Percentiles rank a stretch among this genome's conserved stretches.
Conservation (phyloP, 495 filamentous ascomycete genomes). For the Rhizodiscina lignyota region DNA sequence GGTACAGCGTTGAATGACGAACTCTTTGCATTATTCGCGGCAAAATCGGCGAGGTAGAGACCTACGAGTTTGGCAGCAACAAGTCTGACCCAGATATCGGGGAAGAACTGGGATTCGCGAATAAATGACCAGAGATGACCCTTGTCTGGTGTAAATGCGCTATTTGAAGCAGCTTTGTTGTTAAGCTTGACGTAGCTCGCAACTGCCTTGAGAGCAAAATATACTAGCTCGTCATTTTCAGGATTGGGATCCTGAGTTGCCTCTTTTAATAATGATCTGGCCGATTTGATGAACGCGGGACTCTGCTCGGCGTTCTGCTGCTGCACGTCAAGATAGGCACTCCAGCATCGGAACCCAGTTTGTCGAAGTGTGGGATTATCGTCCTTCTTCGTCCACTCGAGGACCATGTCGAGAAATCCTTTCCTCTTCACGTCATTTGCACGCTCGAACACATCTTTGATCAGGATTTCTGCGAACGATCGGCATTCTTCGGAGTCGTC, state of each 20-base stretch:
- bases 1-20: constrained; percentile 37
- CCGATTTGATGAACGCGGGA: constrained; percentile 21
- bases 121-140: constrained; percentile 49
- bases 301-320: constrained; percentile 46
- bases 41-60: constrained; percentile 61
- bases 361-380: constrained; percentile 51
- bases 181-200: constrained; percentile 52
- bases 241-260: constrained; percentile 20
- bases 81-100: constrained; percentile 59
- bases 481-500: constrained; percentile 78
- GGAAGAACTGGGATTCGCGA: constrained; percentile 50
- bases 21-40: constrained; percentile 41
- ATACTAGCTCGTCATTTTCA: constrained; percentile 63
- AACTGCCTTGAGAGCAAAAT: constrained; percentile 53
- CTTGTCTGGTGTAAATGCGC: constrained; percentile 38
- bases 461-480: constrained; percentile 59
- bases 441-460: constrained; percentile 64
- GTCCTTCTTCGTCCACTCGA: constrained; percentile 59
- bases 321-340: constrained; percentile 57
- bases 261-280: constrained; percentile 20
- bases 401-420: constrained; percentile 49
- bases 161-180: constrained; percentile 43
- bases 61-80: constrained; percentile 60
- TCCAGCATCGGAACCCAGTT: constrained; percentile 62
- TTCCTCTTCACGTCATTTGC: constrained; percentile 56